Evolutionary conservation across 2,329 filamentous ascomycete genomes (phyloP).

Genomic region (Penicillium sp.): DNA sequence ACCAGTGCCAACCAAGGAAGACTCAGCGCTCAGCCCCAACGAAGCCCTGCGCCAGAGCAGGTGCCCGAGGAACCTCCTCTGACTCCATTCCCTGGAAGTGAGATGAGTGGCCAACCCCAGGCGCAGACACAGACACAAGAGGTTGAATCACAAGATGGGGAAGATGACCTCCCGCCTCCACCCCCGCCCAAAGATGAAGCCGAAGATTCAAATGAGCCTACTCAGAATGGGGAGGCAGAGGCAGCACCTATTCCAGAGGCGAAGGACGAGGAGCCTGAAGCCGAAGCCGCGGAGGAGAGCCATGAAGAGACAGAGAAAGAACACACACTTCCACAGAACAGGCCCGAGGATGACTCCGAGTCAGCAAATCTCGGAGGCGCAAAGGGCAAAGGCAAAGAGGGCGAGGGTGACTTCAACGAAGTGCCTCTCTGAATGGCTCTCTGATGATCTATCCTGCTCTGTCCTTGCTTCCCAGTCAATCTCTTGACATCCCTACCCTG

Average conservation of each 20-base stretch:
- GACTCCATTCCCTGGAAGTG: conserved; percentile 37
- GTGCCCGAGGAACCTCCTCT: conserved; percentile 29
- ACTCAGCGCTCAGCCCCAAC: conserved; percentile 27
- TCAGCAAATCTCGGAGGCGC: conserved; percentile 16
- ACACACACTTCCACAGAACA: conserved; percentile 25
- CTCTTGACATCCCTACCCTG: neutral
- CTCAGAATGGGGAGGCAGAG: conserved; percentile 21
- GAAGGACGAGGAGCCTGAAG: conserved; percentile 17
- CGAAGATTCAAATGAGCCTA: conserved; percentile 22
- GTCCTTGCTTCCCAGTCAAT: conserved; percentile 1
- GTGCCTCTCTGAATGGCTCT: conserved; percentile 30
- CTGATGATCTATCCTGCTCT: conserved; percentile 8
- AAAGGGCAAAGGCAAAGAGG: conserved; percentile 34
- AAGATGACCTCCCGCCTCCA: conserved; percentile 21
- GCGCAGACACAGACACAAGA: conserved; percentile 30
- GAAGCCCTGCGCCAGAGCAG: conserved; percentile 24
- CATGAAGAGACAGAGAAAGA: conserved; percentile 29
- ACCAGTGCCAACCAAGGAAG: conserved; percentile 28
- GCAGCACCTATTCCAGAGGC: conserved; percentile 6
- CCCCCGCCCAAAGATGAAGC: conserved; percentile 33
- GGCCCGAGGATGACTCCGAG: conserved; percentile 23
- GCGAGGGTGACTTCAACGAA: conserved; percentile 38
- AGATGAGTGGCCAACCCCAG: conserved; percentile 30
- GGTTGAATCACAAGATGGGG: conserved; percentile 29
- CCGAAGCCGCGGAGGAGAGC: conserved; percentile 13